Evolutionary conservation across 2,329 filamentous ascomycete species (phyloP), one percentile per base, ranked within the genome.

Genomic region (Aspergillus hiratsukae): DNA sequence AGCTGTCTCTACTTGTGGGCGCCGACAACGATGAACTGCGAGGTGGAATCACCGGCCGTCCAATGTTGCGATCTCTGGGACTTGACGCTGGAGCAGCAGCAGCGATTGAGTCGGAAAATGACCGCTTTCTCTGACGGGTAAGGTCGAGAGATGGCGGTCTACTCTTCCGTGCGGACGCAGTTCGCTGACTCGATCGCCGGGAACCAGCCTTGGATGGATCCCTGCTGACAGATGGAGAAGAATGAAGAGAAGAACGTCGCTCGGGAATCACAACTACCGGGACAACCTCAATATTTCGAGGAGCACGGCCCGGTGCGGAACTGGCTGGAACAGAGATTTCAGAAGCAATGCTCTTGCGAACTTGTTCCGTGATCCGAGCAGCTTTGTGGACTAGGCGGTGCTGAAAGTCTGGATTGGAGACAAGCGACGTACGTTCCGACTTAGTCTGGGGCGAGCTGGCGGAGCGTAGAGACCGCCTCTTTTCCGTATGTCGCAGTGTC

Each of bases 401-500:
- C 35, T 78, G 72, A 10, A 75, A 75, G 28, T 78, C 69, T 10
- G 74, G 68, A 28, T 74, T 73, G 2, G 76, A 78, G 14, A 68
- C 68, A 9, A 75, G 60, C 1, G 81, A 82, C 19, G 72, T 74
- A 41, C 76, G 75, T 31, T 76, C 75, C 2, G 79, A 80, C 37
- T 64, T 68, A 5, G 76, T 68, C 3, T 73, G 64, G 3, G 79
- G 76, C 10, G 76, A 78, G 58, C 76, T 76, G 49, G 75, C 76
- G 51, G 76, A 77, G 21, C 79, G 77, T 37, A 83, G 70, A 2
- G 81, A 81, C 55, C 76, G 67, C 57, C 80, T 80, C 67, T 80
- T 83, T 48, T 77, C 79, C 5, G 78, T 78, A 64, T 84, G 82
- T 51, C 83, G 79, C 51, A 85, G 68, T 1, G 75, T 78, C 43